A percentile compares a stretch with the other conserved stretches of the same genome.
phyloP scores from a whole-genome alignment of 345 rosid genomes.

The Ceriops decandra region DNA sequence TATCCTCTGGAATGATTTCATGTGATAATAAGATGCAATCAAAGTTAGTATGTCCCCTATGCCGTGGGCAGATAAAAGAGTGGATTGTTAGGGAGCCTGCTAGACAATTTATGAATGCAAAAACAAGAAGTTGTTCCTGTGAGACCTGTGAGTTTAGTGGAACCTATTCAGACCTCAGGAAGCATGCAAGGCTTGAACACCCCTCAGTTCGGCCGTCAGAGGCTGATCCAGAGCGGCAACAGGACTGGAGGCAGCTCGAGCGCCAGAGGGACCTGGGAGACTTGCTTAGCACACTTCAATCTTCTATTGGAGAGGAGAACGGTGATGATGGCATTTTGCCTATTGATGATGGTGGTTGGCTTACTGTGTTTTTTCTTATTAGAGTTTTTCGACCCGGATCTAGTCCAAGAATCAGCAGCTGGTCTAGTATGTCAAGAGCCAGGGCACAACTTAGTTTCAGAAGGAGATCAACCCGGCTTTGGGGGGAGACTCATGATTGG shows the following conservation, averaged over 20 bases:
- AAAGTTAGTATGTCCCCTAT: constrained; percentile 75
- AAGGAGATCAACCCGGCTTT: constrained; percentile 61
- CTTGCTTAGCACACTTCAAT: constrained; percentile 82
- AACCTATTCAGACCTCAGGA: constrained; percentile 75
- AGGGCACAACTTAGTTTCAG: constrained; percentile 59
- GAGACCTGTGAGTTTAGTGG: constrained; percentile 80
- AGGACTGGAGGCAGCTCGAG: constrained; percentile 92
- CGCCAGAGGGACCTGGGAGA: constrained; percentile 96
- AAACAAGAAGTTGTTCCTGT: constrained; percentile 77
- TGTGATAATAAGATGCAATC: constrained; percentile 38
- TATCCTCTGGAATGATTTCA: constrained; percentile 18
- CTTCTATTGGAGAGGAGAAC: constrained; percentile 82
- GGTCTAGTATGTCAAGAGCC: constrained; percentile 72
- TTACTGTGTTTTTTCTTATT: constrained; percentile 80
- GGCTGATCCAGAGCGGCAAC: constrained; percentile 87
- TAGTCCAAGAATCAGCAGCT: constrained; percentile 69
- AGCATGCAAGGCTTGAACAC: constrained; percentile 83
- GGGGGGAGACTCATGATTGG: constrained; percentile 85
- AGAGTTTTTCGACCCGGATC: constrained; percentile 74
- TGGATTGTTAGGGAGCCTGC: constrained; percentile 75
- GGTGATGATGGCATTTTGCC: constrained; percentile 47
- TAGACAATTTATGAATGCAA: constrained; percentile 77
- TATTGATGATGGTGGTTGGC: constrained; percentile 71
- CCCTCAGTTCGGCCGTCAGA: constrained; percentile 84
- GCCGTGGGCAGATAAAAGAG: constrained; percentile 80